Conservation (phyloP, 2,329 filamentous ascomycete species). For the Beauveria medogensis region DNA sequence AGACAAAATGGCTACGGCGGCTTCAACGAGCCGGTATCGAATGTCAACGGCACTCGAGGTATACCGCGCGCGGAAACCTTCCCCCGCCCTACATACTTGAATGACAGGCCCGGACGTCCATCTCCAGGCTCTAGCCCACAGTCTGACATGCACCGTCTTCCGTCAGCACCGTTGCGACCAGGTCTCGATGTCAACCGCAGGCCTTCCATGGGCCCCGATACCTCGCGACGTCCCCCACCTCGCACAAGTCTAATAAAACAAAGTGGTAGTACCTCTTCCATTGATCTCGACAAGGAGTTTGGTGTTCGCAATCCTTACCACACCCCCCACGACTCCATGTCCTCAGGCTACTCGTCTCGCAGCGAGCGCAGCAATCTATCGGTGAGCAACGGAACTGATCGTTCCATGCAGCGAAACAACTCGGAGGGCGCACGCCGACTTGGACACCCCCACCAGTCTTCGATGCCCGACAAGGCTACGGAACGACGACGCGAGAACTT, state of each 20-base stretch:
- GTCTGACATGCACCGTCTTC: conserved; percentile 21
- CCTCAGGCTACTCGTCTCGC: conserved; percentile 54
- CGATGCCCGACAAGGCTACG: conserved; percentile 37
- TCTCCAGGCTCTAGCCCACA: conserved; percentile 41
- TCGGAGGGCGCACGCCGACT: not conserved
- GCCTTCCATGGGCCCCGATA: conserved; percentile 35
- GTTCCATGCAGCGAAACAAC: conserved; percentile 15
- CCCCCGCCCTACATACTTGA: conserved; percentile 31
- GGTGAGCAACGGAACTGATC: conserved; percentile 42
- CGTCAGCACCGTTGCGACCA: not conserved
- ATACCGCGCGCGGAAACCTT: conserved; percentile 46
- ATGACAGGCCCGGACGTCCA: conserved; percentile 33
- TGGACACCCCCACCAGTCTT: not conserved
- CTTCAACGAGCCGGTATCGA: conserved; percentile 41
- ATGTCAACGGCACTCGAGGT: conserved; percentile 27
- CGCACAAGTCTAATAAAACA: conserved; percentile 40
- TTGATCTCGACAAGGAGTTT: conserved; percentile 53
- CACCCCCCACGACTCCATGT: conserved; percentile 53
- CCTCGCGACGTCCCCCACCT: conserved; percentile 44
- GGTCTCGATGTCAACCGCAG: conserved; percentile 18
- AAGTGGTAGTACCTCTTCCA: conserved; percentile 29
- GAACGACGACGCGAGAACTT: conserved; percentile 31
- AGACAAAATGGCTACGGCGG: conserved; percentile 49
- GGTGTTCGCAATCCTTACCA: conserved; percentile 57
- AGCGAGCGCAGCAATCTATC: conserved; percentile 50